Conservation (phyloP, 2,329 filamentous ascomycete species). For the Bisporella sp. region DNA sequence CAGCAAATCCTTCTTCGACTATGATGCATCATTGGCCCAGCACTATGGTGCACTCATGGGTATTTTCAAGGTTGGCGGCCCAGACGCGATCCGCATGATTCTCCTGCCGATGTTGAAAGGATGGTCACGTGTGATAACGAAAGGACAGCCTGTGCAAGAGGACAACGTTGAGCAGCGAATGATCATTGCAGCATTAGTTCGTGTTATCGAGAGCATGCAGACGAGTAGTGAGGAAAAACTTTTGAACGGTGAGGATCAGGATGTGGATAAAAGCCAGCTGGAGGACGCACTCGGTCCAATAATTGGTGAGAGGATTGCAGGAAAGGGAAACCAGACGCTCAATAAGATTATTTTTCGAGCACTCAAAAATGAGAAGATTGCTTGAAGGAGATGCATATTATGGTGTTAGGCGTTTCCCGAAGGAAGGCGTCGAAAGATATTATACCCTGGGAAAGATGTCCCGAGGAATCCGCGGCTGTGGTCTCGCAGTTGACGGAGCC, state of each 20-base stretch:
- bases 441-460: too few relatives aligned
- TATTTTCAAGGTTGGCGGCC: conserved; percentile 67
- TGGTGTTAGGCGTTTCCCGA: too few relatives aligned
- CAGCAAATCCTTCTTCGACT: conserved; percentile 85
- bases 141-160: conserved; percentile 44
- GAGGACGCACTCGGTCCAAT: conserved; percentile 24
- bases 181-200: conserved; percentile 50
- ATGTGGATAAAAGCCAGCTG: conserved; percentile 14
- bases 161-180: conserved; percentile 48
- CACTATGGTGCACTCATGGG: conserved; percentile 87
- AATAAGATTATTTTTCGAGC: conserved; percentile 21
- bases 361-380: too few relatives aligned
- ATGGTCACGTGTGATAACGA: conserved; percentile 54
- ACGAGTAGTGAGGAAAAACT: conserved; percentile 25
- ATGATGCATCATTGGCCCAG: conserved; percentile 71
- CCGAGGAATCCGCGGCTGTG: too few relatives aligned
- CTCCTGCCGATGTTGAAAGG: conserved; percentile 59
- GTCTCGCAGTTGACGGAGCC: too few relatives aligned
- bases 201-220: conserved; percentile 46
- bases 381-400: too few relatives aligned
- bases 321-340: conserved; percentile 19
- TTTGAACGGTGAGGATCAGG: conserved; percentile 18
- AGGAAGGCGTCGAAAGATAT: too few relatives aligned
- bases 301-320: conserved; percentile 21
- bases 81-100: conserved; percentile 55